Base-by-base conservation (phyloP, 176 grass and related monocot genomes). In the Oropetium thomaeum region DNA sequence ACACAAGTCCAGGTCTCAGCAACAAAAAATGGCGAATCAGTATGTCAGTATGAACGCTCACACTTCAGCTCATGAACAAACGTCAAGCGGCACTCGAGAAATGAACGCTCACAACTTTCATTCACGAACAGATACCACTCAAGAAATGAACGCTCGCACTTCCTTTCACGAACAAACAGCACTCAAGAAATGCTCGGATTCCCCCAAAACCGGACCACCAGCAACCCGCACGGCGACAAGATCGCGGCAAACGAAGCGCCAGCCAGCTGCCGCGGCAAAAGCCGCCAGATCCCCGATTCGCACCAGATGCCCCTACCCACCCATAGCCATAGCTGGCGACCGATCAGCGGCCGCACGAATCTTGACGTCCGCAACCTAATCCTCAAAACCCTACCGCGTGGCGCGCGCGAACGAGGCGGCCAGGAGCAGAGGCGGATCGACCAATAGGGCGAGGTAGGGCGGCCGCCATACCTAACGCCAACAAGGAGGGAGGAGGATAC, bases 331-430 rank as follows among this genome's bases (percentile, higher is more conserved):
- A 70, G 67, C 59, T 78, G 60, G 60, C 85, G 33, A 78, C n/a
- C 8, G 14, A 87, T 73, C 79, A 38, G 32, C 61, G 41, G 53
- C 6, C 5, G 62, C 74, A 62, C 80, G 69, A 83, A 83, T 83
- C 80, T 87, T 23, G 54, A 78, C 41, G 26, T 43, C 53, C 20
- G 44, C 53, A 28, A 69, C 34, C 51, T 22, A 29, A 0, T 8
- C 14, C 38, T 66, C 45, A 65, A 82, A 87, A 65, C 67, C 79
- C 52, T 73, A 52, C 27, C 10, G 73, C 57, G 78, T 57, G 54
- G 49, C 11, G 71, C 60, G 79, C 60, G 59, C 74, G 53, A 87
- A 51, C 48, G 65, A 20, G 78, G 34, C 49, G 8, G 8, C 35
- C 35, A n/a, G n/a, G n/a, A n/a, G n/a, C n/a, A n/a, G n/a, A n/a